phyloP scores from a whole-genome alignment of 306 rosid species.

The Cicer chorassanicum region DNA sequence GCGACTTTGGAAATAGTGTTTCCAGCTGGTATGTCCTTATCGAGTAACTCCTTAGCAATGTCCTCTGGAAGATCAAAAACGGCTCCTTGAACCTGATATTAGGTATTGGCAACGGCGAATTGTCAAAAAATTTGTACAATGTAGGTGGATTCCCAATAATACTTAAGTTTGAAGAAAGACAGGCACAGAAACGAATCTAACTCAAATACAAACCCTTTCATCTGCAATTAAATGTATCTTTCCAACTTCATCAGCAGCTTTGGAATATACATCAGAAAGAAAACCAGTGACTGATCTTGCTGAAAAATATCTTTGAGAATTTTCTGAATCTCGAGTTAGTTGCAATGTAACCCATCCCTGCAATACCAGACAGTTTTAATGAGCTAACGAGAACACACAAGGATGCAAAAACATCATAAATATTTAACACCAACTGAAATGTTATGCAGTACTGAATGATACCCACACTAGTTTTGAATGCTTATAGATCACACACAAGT shows the following conservation, averaged over 20 bases:
- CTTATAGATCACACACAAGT: slow-evolving; percentile 21
- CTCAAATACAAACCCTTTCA: slow-evolving; percentile 71
- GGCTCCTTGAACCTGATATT: slow-evolving; percentile 86
- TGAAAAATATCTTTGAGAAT: slow-evolving; percentile 74
- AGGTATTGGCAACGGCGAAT: slow-evolving; percentile 42
- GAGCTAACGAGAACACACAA: slow-evolving; percentile 35
- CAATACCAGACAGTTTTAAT: slow-evolving; percentile 45
- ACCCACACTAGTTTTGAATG: slow-evolving; percentile 17
- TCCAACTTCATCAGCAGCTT: slow-evolving; percentile 96
- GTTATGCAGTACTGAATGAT: slow-evolving; percentile 14
- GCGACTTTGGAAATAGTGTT: slow-evolving; percentile 75
- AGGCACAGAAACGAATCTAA: slow-evolving; percentile 28
- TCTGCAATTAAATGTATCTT: slow-evolving; percentile 89
- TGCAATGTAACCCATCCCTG: slow-evolving; percentile 97
- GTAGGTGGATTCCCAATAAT: slow-evolving; percentile 10
- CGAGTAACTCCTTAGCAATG: slow-evolving; percentile 81
- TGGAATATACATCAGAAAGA: slow-evolving; percentile 85
- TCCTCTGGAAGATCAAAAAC: slow-evolving; percentile 98
- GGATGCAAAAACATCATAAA: background rate
- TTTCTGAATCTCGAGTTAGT: slow-evolving; percentile 70
- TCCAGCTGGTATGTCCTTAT: slow-evolving; percentile 75
- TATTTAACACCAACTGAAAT: slow-evolving; percentile 15
- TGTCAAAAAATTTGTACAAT: slow-evolving; percentile 40
- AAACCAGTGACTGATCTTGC: slow-evolving; percentile 95
- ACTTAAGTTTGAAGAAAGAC: slow-evolving; percentile 26